phyloP scores from a whole-genome alignment of 768 basidiomycete genomes.

The Suillus cothurnatus region DNA sequence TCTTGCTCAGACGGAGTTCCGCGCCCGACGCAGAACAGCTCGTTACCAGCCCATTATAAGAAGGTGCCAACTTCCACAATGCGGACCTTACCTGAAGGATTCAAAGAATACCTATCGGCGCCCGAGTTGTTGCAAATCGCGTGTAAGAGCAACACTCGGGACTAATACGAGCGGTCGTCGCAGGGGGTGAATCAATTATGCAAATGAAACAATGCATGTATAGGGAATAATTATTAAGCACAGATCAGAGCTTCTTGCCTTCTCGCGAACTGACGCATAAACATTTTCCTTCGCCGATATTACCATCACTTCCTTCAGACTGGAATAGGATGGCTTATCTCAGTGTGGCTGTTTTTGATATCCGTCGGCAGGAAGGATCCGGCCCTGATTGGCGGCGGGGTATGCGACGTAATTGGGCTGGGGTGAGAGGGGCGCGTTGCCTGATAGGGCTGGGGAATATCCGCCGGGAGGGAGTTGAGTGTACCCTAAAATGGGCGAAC shows the following conservation, averaged over 20 bases:
- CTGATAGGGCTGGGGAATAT: conserved; percentile 13
- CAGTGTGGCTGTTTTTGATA: conserved; percentile 15
- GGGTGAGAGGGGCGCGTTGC: conserved; percentile 13
- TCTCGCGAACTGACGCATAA: neutral
- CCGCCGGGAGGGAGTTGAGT: conserved; percentile 9
- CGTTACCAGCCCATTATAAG: neutral
- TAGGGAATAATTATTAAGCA: neutral
- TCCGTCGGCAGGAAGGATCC: conserved; percentile 10
- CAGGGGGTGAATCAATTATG: conserved; percentile 6
- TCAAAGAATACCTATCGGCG: neutral
- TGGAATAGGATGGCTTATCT: conserved; percentile 2
- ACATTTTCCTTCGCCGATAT: neutral
- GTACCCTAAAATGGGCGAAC: neutral
- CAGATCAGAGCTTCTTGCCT: neutral
- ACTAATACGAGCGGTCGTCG: conserved; percentile 1
- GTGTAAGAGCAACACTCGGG: neutral
- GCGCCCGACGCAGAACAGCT: neutral
- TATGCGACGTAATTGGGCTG: conserved; percentile 21
- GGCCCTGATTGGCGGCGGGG: conserved; percentile 19
- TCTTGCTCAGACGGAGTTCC: neutral
- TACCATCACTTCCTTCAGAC: neutral
- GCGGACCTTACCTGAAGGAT: neutral
- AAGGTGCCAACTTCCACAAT: neutral
- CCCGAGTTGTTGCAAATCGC: neutral
- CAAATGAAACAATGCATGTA: neutral